Percentiles rank a stretch among this genome's conserved stretches.
Evolutionary conservation across 768 basidiomycete genomes (phyloP).

Genomic region (Suillus discolor): DNA sequence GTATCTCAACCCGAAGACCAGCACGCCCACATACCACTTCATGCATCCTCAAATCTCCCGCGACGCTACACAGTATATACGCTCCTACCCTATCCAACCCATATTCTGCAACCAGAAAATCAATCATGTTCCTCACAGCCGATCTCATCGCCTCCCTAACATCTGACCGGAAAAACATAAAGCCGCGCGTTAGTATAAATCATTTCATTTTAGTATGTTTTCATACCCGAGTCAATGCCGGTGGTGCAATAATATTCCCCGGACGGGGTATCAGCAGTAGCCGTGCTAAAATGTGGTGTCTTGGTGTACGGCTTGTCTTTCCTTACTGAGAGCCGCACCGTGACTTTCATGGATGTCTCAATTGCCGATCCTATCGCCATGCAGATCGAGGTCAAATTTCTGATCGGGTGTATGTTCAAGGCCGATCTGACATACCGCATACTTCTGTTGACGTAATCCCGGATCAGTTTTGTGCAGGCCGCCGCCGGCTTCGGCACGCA

Average conservation of each 20-base stretch:
- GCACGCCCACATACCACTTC: constrained; percentile 46
- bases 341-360: constrained; percentile 61
- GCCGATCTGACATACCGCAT: constrained; percentile 46
- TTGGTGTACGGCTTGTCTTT: constrained; percentile 60
- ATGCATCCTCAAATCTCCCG: constrained; percentile 59
- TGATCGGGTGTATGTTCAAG: background rate
- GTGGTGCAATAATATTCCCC: constrained; percentile 59
- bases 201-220: background rate
- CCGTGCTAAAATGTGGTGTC: constrained; percentile 57
- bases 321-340: constrained; percentile 54
- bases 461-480: background rate
- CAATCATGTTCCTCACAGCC: constrained; percentile 62
- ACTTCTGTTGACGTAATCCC: constrained; percentile 44
- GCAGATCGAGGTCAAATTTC: background rate
- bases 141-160: constrained; percentile 55
- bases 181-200: background rate
- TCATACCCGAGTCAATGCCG: constrained; percentile 49
- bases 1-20: background rate
- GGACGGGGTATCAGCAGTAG: constrained; percentile 20
- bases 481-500: constrained; percentile 26
- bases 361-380: constrained; percentile 54
- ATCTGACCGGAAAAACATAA: constrained; percentile 30
- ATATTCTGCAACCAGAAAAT: constrained; percentile 47
- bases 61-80: constrained; percentile 65
- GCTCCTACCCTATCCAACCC: constrained; percentile 48